Base-by-base conservation (phyloP, 257 asterid species). In the Scutellaria barbata region DNA sequence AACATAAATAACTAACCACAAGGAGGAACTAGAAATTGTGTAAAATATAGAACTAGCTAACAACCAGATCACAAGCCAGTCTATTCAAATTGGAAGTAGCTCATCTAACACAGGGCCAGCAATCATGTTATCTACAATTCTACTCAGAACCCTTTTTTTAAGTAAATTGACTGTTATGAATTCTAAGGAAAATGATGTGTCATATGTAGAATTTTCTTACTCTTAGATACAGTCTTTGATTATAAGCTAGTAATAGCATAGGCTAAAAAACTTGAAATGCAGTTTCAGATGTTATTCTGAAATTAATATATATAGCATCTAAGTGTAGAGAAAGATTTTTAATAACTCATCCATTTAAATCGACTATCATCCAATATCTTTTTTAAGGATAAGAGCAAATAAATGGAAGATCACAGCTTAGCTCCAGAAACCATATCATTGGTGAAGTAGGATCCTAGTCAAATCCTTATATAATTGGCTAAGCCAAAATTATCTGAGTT, bases 1-100 rank as follows among this genome's bases (percentile, higher is more conserved):
- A 61, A 46, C 10, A 70, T 60, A 60, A 56, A 42, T 57, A 42
- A 72, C 52, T 41, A 78, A 35, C 40, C 53, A 74, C 68, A 68
- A 45, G 62, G 12, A 70, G 65, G 20, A 67, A 73, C 30, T 33
- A 18, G 10, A 75, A 70, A 64, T 52, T 50, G 6, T 68, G 73
- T 35, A 68, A 20, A 66, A 39, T 18, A 66, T 42, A 35, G n/a
- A 14, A 72, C 71, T 37, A 75, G 53, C 53, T 48, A 30, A 56
- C 54, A 64, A 50, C 25, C n/a, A 13, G 17, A 54, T 63, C 64
- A 63, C 16, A 37, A 8, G 16, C 52, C 30, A 41, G 10, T 33
- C 8, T 42, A n/a, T 25, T 37, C 20, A 66, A 74, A n/a, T 18
- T 63, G 41, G 48, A 73, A 55, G 51, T 37, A 53, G 13, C 30